Evolutionary conservation across 1,139 yeast genomes (phyloP), one percentile per base, ranked within the genome.

Genomic region (Kurtzmaniella natalensis): DNA sequence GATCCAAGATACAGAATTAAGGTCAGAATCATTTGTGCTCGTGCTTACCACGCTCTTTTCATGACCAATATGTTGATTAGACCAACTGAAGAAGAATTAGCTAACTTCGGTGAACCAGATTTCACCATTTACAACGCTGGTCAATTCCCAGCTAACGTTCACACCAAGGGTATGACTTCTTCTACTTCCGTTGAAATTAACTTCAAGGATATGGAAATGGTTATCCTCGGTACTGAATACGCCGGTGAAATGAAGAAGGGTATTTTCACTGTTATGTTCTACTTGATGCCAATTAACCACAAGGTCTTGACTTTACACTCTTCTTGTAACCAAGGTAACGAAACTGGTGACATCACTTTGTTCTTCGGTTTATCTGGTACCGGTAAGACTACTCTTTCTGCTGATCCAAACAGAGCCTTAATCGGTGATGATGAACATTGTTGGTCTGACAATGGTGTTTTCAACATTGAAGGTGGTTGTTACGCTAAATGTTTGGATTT

Each of bases 231-330:
- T 68, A 89, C 97, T 36, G 97, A 92, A 71, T 92, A 92, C 59
- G 97, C 97, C 39, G 97, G 97, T 56, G 98, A 92, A 72, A 92
- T 92, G 98, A 92, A 92, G 76, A 92, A 92, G 73, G 98, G 98
- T 71, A 88, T 92, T 56, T 88, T 92, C 76, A 88, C 97, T 16
- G 97, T 92, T 44, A 92, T 92, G 97, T 92, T 92, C 71, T 92
- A 92, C 76, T 75, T 92, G 65, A 89, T 89, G 96, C 98, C 98
- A 43, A 82, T 92, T 55, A 86, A 78, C 66, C 86, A 89, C 72
- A 68, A 86, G 54, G 92, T 92, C 39, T 77, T 92, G 60, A 92
- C 97, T 32, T 76, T 92, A 61, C 98, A 92, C 68, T 89, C 97
- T 8, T 86, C 96, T 45, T 87, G 92, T 48, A 92, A 92, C 71